Conservation (phyloP, 495 filamentous ascomycete species). For the Choiromyces venosus region DNA sequence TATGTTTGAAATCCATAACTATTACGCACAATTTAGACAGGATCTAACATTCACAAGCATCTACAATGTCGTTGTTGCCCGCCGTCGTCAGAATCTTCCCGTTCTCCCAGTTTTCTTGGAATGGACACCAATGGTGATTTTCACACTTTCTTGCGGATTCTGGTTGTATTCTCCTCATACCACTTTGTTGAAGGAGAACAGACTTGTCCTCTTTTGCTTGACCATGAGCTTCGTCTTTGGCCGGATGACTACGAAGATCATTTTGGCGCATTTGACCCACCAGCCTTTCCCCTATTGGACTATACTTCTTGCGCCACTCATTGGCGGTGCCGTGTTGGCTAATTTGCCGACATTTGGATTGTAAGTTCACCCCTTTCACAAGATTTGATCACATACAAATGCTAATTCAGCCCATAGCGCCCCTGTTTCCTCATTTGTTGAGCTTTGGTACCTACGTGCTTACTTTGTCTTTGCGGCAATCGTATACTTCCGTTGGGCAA, state of each 20-base stretch:
- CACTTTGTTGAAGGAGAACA: conserved; percentile 69
- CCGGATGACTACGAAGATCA: conserved; percentile 99
- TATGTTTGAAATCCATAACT: neutral
- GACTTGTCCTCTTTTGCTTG: conserved; percentile 84
- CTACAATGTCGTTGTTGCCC: conserved; percentile 71
- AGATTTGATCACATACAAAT: neutral
- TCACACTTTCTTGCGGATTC: conserved; percentile 62
- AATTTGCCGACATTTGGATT: conserved; percentile 79
- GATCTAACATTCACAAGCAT: conserved; percentile 42
- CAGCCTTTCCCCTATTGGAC: conserved; percentile 98
- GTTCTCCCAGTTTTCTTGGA: conserved; percentile 83
- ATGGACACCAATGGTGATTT: conserved; percentile 86
- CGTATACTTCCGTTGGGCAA: conserved; percentile 87
- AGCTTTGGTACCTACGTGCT: conserved; percentile 72
- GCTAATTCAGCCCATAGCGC: conserved; percentile 37
- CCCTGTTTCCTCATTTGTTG: conserved; percentile 53
- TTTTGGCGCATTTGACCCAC: conserved; percentile 84
- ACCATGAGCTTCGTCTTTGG: conserved; percentile 95
- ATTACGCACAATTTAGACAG: neutral
- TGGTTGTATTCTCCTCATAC: conserved; percentile 91
- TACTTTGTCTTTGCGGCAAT: conserved; percentile 77
- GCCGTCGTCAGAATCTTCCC: conserved; percentile 65
- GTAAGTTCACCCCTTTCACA: conserved; percentile 18
- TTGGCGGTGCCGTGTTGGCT: conserved; percentile 74
- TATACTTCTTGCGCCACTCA: conserved; percentile 73